Conservation (phyloP, 768 basidiomycete species). For the Boletales sp. region DNA sequence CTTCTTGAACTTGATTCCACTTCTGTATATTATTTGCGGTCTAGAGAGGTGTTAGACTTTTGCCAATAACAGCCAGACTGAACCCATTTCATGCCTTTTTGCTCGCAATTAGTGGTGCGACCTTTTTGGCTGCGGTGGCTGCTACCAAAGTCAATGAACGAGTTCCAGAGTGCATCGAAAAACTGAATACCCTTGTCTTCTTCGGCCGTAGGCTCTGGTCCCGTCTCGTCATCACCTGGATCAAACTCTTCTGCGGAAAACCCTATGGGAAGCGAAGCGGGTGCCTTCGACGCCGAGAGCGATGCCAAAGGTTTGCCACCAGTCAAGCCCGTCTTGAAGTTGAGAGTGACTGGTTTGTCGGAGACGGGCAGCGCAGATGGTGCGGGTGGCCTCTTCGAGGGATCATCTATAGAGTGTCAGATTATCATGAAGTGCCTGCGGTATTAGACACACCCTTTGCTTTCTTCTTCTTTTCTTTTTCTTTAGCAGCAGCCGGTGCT, state of each 20-base stretch:
- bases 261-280: constrained; percentile 49
- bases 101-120: constrained; percentile 79
- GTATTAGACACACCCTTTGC: constrained; percentile 41
- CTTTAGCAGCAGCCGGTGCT: constrained; percentile 48
- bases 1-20: constrained; percentile 96
- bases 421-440: neutral
- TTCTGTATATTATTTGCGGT: constrained; percentile 89
- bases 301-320: constrained; percentile 18
- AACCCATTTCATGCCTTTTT: constrained; percentile 59
- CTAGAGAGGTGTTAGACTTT: constrained; percentile 38
- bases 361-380: constrained; percentile 71
- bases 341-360: constrained; percentile 79
- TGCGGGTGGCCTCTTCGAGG: constrained; percentile 38
- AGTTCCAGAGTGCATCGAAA: neutral
- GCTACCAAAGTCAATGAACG: constrained; percentile 8
- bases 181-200: constrained; percentile 39
- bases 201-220: constrained; percentile 43
- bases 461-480: constrained; percentile 57
- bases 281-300: constrained; percentile 26
- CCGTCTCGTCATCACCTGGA: constrained; percentile 37
- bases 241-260: constrained; percentile 64
- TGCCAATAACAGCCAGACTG: neutral
- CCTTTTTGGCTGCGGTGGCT: constrained; percentile 59
- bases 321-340: constrained; percentile 48
- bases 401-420: constrained; percentile 30